phyloP scores from a whole-genome alignment of 495 filamentous ascomycete genomes.

The Penicillium herquei region DNA sequence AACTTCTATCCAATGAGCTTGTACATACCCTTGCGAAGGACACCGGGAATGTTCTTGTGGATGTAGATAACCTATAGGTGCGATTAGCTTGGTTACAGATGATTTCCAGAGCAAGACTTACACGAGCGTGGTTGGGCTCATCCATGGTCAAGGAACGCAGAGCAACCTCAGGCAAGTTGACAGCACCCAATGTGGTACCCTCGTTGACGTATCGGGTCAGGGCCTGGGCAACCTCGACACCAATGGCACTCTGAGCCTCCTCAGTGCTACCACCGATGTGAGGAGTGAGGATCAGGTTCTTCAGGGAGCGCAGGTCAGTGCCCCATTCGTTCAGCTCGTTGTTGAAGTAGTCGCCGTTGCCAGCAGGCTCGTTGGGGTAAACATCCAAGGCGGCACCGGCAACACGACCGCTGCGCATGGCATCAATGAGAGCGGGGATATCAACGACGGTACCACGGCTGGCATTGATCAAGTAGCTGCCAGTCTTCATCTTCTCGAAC shows the following conservation, averaged over 20 bases:
- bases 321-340: conserved; percentile 80
- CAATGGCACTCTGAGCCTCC: conserved; percentile 95
- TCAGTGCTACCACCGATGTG: conserved; percentile 98
- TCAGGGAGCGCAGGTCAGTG: conserved; percentile 78
- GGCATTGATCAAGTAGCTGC: conserved; percentile 93
- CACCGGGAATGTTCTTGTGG: conserved; percentile 92
- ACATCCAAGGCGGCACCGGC: conserved; percentile 96
- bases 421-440: conserved; percentile 86
- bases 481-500: conserved; percentile 85
- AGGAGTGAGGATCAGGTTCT: conserved; percentile 92
- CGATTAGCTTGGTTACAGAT: neutral
- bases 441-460: conserved; percentile 92
- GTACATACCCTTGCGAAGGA: conserved; percentile 70
- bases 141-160: conserved; percentile 84
- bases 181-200: conserved; percentile 83
- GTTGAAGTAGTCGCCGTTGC: conserved; percentile 94
- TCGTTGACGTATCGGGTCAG: conserved; percentile 91
- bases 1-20: neutral
- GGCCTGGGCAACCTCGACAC: conserved; percentile 84
- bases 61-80: conserved; percentile 73
- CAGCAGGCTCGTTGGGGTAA: conserved; percentile 88
- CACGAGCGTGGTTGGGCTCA: conserved; percentile 81
- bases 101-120: conserved; percentile 30
- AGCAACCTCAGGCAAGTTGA: conserved; percentile 93
- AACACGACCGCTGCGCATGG: conserved; percentile 82